Base-by-base conservation (phyloP, 2,329 filamentous ascomycete genomes). In the Alternaria ventricosa region DNA sequence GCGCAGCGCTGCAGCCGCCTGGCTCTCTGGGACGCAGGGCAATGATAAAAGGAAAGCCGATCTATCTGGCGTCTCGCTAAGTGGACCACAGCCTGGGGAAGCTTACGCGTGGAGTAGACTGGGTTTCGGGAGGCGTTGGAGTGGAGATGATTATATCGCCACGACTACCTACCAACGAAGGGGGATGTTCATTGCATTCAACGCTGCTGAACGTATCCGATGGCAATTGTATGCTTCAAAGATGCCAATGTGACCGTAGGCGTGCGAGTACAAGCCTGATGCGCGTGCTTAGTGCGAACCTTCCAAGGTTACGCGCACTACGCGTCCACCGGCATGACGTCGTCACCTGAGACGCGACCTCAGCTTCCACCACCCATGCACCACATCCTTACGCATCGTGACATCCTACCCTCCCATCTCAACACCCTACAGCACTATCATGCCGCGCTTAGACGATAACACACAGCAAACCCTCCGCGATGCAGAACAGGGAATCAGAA, bases 401-500 rank as follows among this genome's bases (percentile, higher is more conserved):
- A 41, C 36, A 54, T 7, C 49, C 28, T 55, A 6, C n/a, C 36
- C 36, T 36, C 60, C 12, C 56, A 49, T 36, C 15, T 15, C 13
- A 20, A 46, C n/a, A 15, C 11, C 30, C 22, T 41, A 23, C 8
- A 60, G 18, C 8, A 30, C 51, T 22, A 67, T 22, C 2, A 78
- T 78, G 75, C 75, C 75, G 22, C 76, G 70, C 9, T 68, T 78
- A 41, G 70, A 77, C 50, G 75, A 78, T 30, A 69, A 70, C 53
- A 74, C 73, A 62, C 59, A 78, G 57, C 81, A 82, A 55, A 79
- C 81, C 27, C 79, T 89, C 25, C 80, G 87, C 33, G 82, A 82
- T 50, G 79, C 82, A 20, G 81, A 86, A 61, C 80, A 84, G 65
- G 75, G 78, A 22, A 75, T 75, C 11, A 78, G 82, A 57, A 81